Evolutionary conservation across 257 asterid genomes (phyloP), one percentile per base, ranked within the genome.

Genomic region (Forsythia viridissima): DNA sequence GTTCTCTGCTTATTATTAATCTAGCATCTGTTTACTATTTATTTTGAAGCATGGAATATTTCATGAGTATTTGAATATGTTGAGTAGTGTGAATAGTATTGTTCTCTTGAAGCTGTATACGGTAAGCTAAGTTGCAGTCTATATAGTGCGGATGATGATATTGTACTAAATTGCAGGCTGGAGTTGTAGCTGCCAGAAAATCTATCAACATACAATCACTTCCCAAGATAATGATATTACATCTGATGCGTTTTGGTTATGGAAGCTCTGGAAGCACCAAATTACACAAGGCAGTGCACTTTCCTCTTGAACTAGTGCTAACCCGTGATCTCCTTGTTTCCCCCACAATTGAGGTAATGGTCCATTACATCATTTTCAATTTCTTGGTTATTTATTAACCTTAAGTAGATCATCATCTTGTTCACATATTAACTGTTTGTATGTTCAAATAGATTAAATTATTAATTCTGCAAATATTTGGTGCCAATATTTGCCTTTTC

Each of bases 191-290:
- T 79, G 98, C 98, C 79, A 88, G 87, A 84, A 94, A 94, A 85
- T 88, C 93, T 61, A 75, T 93, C 77, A 87, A 75, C 83, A 87
- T 94, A 57, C 91, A 90, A 74, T 76, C 93, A 70, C 97, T 93
- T 82, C 98, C 98, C 15, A 87, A 87, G 86, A 87, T 94, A 85
- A 84, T 94, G 96, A 90, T 94, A 74, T 87, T 94, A 59, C 98
- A 94, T 84, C 81, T 94, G 86, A 94, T 86, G 90, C 98, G 98
- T 55, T 94, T 94, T 78, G 79, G 91, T 80, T 94, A 92, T 81
- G 90, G 91, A 57, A 83, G 76, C 84, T 81, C 80, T 20, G 98
- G 98, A 68, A 94, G 98, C 93, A 90, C 94, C 77, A 94, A 94
- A 84, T 78, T 94, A 86, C 96, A 83, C 79, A 94, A 94, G 84